Base-by-base conservation (phyloP, 1,284 basidiomycete genomes). In the Ustilago nuda region DNA sequence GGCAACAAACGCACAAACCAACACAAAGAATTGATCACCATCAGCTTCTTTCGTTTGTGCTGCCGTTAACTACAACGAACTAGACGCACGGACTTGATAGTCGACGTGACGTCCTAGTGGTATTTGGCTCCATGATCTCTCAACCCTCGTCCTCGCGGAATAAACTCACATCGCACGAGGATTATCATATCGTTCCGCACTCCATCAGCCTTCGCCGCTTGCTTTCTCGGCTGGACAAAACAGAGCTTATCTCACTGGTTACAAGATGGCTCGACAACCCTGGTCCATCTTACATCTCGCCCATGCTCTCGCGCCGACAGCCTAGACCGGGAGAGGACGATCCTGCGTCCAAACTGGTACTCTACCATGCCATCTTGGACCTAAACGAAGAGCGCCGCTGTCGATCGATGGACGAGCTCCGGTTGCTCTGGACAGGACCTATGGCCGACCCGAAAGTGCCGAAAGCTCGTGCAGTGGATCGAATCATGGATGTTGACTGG, bases 401-500 rank as follows among this genome's bases (percentile, higher is more conserved):
- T 39, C 55, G 73, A 27, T 70, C 65, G 5, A 59, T 80, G 59
- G 73, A 72, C 17, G 67, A 80, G 53, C 56, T 78, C 23, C 60
- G 67, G 2, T 17, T 70, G 37, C 56, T 81, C 8, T 81, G 80
- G 80, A 63, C 57, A 1, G 67, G 63, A 1, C 68, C 78, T 7
- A 78, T 81, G 78, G 60, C 66, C 13, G 78, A 78, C 56, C 45
- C 56, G 3, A 78, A 72, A n/a, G 78, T 81, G n/a, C 70, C 73
- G 12, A 78, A 78, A 59, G 66, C 62, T 2, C 37, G 74, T 54
- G 78, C 78, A n/a, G 50, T 81, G 12, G 80, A 81, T 17, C 66
- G 80, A 12, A 70, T 81, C 48, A 45, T 56, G 15, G 75, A 78
- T 8, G 70, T 79, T 15, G 80, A 81, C 54, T 81, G 80, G 80